phyloP scores from a whole-genome alignment of 805 yeast genomes.

The Hagleromyces aurorensis region DNA sequence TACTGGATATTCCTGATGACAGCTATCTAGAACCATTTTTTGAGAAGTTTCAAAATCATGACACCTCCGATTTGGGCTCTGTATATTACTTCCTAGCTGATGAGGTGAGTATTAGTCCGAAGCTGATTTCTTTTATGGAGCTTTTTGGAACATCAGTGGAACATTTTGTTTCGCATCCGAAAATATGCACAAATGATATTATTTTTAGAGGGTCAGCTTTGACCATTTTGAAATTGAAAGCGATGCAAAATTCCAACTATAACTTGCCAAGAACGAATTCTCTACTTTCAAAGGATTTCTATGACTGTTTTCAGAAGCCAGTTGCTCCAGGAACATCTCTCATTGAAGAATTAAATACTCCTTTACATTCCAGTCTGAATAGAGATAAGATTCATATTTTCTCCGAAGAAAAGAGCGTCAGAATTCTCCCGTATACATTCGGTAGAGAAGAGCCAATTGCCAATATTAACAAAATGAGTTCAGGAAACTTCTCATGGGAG shows the following conservation, averaged over 20 bases:
- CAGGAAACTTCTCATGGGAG: constrained; percentile 21
- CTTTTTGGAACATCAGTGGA: constrained; percentile 38
- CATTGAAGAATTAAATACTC: constrained; percentile 17
- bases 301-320: constrained; percentile 22
- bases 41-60: constrained; percentile 22
- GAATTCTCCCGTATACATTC: constrained; percentile 19
- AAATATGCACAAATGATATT: constrained; percentile 52
- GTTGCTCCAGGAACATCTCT: constrained; percentile 25
- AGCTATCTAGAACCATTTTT: constrained; percentile 36
- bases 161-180: constrained; percentile 71
- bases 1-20: constrained; percentile 64
- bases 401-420: constrained; percentile 11
- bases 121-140: constrained; percentile 43
- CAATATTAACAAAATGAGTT: constrained; percentile 5
- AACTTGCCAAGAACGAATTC: constrained; percentile 33
- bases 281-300: constrained; percentile 26
- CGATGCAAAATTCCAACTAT: constrained; percentile 37
- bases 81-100: constrained; percentile 77
- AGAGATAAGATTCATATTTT: constrained; percentile 22
- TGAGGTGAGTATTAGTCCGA: constrained; percentile 38
- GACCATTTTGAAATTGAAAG: constrained; percentile 48
- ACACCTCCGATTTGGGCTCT: constrained; percentile 32
- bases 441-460: constrained; percentile 10
- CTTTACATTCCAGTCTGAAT: constrained; percentile 9
- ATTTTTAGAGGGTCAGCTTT: constrained; percentile 49